These are phyloP conservation scores for Lasiodiplodia sp. DNA, from an alignment of 2,329 filamentous ascomycete genomes.

Conservation along the genomic window DNA sequence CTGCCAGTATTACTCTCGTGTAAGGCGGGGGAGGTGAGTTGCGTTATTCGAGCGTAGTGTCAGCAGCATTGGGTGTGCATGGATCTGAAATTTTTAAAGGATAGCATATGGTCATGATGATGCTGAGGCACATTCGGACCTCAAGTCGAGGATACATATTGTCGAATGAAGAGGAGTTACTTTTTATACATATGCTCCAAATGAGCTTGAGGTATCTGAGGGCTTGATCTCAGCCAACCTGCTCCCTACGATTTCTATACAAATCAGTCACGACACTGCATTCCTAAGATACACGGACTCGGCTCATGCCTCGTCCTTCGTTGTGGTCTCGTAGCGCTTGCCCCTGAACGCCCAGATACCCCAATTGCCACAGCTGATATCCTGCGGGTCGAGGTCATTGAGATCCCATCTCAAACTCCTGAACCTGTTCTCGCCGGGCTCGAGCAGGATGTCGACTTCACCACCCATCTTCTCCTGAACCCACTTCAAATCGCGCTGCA, in stretches of 20 bases:
- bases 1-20: no score
- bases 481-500: constrained; percentile 91
- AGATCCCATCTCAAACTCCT: constrained; percentile 95
- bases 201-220: background rate
- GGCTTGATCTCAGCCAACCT: background rate
- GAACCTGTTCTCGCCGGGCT: constrained; percentile 94
- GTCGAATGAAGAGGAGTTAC: background rate
- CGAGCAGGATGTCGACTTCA: constrained; percentile 89
- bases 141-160: background rate
- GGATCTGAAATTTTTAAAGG: no score
- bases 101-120: no score
- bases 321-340: constrained; percentile 84
- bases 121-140: no score
- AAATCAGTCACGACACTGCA: background rate
- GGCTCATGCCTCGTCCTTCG: constrained; percentile 50
- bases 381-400: constrained; percentile 93
- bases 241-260: background rate
- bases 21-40: no score
- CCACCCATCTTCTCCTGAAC: constrained; percentile 84
- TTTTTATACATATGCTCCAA: background rate
- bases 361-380: constrained; percentile 96
- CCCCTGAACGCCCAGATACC: constrained; percentile 96
- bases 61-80: no score
- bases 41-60: no score
- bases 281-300: background rate